Evolutionary conservation across 257 asterid genomes (phyloP), one percentile per base, ranked within the genome.

Genomic region (Thymus quinquecostatus): DNA sequence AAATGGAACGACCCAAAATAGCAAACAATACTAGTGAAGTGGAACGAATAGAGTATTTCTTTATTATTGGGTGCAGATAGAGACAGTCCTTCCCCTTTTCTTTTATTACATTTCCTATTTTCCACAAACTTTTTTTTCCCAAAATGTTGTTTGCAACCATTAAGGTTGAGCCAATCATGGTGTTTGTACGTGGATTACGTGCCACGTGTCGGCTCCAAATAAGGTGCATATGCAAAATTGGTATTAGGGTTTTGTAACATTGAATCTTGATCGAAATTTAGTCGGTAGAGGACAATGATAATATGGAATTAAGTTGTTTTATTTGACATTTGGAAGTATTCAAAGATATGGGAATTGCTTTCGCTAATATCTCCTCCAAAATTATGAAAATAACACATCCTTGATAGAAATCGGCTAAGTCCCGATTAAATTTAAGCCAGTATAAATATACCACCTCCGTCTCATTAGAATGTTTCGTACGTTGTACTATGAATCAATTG

Each of bases 351-450:
- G 28, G 28, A 58, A 43, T 27, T 28, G 38, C 38, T 55, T 55
- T 55, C 38, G 60, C 64, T 58, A 58, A 58, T 58, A 57, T 57
- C 5, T 56, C 62, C 62, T 30, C 62, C 41, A 57, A 30, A 38
- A 57, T 30, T 57, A 10, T 32, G 43, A 57, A 57, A 57, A 57
- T 13, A 43, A 57, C 63, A 57, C 12, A 57, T 34, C 32, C 27
- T 57, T 13, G 43, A 57, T 4, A 30, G 41, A 11, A 32, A 32
- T 30, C 11, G 10, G 21, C 21, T 21, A 21, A 21, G 21, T 21
- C 21, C 21, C 21, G 21, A 21, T 21, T 21, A 21, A 21, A 21
- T 21, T 21, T 21, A 21, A 21, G 21, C 21, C 21, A 21, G 21
- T 21, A 21, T 21, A 21, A 21, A 21, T 21, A 21, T 21, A 21